phyloP scores from a whole-genome alignment of 441 rosid genomes.

The Mallotus japonicus region DNA sequence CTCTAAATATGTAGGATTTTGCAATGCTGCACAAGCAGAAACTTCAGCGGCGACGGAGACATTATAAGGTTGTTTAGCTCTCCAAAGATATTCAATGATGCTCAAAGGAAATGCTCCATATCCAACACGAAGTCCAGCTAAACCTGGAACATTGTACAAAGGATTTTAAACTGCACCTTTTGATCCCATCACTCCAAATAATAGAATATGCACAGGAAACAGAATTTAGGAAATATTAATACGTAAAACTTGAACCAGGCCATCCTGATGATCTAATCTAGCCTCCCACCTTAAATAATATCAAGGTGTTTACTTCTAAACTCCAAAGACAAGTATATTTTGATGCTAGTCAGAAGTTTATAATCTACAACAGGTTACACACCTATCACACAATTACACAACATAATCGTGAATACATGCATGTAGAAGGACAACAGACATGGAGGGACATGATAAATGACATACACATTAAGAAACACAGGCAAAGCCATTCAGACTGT shows the following conservation, averaged over 20 bases:
- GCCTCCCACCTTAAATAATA: background rate
- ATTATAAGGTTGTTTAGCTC: conserved; percentile 93
- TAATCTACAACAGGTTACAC: background rate
- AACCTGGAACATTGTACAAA: conserved; percentile 41
- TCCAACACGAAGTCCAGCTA: conserved; percentile 91
- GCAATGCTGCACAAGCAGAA: conserved; percentile 88
- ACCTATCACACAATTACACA: background rate
- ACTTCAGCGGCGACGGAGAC: conserved; percentile 98
- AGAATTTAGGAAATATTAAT: background rate
- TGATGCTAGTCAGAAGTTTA: background rate
- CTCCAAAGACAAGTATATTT: background rate
- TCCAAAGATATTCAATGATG: conserved; percentile 82
- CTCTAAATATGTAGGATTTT: conserved; percentile 74
- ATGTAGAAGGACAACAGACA: background rate
- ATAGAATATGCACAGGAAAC: background rate
- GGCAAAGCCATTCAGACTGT: background rate
- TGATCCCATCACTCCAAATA: background rate
- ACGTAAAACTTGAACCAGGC: background rate
- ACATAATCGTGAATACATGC: background rate
- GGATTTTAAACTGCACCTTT: background rate
- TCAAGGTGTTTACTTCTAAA: background rate
- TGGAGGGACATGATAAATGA: background rate
- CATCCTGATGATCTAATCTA: background rate
- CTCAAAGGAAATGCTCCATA: conserved; percentile 92
- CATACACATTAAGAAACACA: background rate